Conservation (phyloP, 2,329 filamentous ascomycete species). For the Cyphellophora europaea region DNA sequence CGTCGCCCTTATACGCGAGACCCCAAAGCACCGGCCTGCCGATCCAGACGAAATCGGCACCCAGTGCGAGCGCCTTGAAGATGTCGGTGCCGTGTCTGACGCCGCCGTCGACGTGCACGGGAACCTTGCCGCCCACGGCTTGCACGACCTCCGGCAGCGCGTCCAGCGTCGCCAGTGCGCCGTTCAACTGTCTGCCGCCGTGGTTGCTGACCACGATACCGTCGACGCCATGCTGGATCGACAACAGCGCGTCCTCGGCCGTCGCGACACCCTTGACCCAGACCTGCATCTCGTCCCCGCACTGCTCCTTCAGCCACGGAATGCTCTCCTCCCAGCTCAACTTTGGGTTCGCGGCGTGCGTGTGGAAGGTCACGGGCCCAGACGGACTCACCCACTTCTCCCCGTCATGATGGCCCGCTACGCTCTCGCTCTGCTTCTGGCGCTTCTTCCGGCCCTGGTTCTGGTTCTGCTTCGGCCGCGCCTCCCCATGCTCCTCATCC, state of each 20-base stretch:
- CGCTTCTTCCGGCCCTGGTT: neutral
- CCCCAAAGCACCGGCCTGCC: slow-evolving; percentile 43
- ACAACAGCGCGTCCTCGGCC: slow-evolving; percentile 26
- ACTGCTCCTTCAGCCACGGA: slow-evolving; percentile 12
- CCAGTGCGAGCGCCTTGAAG: slow-evolving; percentile 47
- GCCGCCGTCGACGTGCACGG: slow-evolving; percentile 45
- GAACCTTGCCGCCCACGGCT: slow-evolving; percentile 19
- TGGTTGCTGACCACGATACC: slow-evolving; percentile 31
- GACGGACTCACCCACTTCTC: slow-evolving; percentile 52
- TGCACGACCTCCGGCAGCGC: slow-evolving; percentile 21
- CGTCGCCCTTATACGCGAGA: slow-evolving; percentile 24
- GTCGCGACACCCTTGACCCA: slow-evolving; percentile 20
- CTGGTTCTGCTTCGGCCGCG: slow-evolving; percentile 2
- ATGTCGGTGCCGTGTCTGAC: slow-evolving; percentile 48
- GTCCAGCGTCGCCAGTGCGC: slow-evolving; percentile 28
- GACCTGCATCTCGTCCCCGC: slow-evolving; percentile 12
- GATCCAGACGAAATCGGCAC: slow-evolving; percentile 41
- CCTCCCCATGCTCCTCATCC: slow-evolving; percentile 1
- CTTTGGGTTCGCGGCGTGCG: slow-evolving; percentile 84
- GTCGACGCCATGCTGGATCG: slow-evolving; percentile 25
- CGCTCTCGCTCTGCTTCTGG: slow-evolving; percentile 2
- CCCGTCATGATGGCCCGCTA: slow-evolving; percentile 10
- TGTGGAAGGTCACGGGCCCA: slow-evolving; percentile 81
- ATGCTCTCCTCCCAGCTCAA: slow-evolving; percentile 33
- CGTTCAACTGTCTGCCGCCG: slow-evolving; percentile 29